Evolutionary conservation across 768 basidiomycete genomes (phyloP), one percentile per base, ranked within the genome.

Genomic region (Russula sp.): DNA sequence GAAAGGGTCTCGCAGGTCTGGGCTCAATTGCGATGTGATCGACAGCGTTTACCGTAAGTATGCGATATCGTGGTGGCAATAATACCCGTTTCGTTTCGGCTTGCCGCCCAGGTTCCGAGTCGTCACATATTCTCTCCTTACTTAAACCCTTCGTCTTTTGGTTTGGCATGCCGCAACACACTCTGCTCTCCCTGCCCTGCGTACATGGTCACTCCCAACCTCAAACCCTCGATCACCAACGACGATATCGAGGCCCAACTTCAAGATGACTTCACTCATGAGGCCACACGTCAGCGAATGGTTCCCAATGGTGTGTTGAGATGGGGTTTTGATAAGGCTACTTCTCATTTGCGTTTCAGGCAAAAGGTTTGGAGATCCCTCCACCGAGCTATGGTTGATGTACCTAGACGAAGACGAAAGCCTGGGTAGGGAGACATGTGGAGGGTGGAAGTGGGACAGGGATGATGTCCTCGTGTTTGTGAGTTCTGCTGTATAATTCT

Each of bases 221-320:
- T 22, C 3, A 16, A n/a, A 34, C 48, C 32, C 30, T 20, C 16
- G n/a, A 22, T 40, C 18, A 48, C 2, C 7, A 22, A n/a, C 11
- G 42, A 16, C 24, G 61, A 55, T n/a, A 26, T 55, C n/a, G 52
- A 61, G 24, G 61, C 61, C n/a, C 61, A 54, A 34, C 53, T 34
- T 20, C 32, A 24, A 24, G 13, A 22, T 48, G 30, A 46, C 20
- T n/a, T 46, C 1, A n/a, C 44, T 20, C 20, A 20, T 20, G 20
- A 16, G 4, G 18, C 1, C 28, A 42, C 42, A 46, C 44, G 20
- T 28, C 40, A 30, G 42, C 13, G n/a, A 26, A 49, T 26, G 13
- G 46, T 34, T 14, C 2, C 13, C 7, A 24, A 18, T n/a, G 36
- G 61, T 62, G 38, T 8, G 61, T 40, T 22, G 5, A 28, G 34